Percentiles rank a stretch among this genome's conserved stretches.
phyloP scores from a whole-genome alignment of 2,329 filamentous ascomycete species.

The Aspergillus unguis region DNA sequence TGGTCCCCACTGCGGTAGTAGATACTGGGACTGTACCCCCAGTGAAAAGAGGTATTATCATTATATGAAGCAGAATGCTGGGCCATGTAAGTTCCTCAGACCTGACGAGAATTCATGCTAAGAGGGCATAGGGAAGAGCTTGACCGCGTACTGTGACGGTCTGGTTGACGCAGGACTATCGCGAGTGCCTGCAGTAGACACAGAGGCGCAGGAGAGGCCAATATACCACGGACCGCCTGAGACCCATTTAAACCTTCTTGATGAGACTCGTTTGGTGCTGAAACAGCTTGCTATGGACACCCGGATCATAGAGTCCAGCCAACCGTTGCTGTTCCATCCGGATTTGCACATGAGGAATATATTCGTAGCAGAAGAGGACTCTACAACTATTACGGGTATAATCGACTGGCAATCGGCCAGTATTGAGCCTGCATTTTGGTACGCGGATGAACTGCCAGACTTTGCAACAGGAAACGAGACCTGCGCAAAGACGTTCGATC shows the following conservation, averaged over 20 bases:
- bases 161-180: conserved; percentile 41
- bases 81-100: conserved; percentile 35
- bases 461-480: conserved; percentile 35
- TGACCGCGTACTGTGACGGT: conserved; percentile 34
- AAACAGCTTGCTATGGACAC: conserved; percentile 27
- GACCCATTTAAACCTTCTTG: conserved; percentile 33
- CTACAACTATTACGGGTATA: conserved; percentile 36
- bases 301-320: conserved; percentile 26
- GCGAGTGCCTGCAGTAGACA: conserved; percentile 28
- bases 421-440: conserved; percentile 42
- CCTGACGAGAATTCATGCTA: neutral
- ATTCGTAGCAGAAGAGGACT: conserved; percentile 40
- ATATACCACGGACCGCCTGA: conserved; percentile 36
- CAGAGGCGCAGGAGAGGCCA: conserved; percentile 17
- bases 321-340: conserved; percentile 37
- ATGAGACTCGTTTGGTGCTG: conserved; percentile 27
- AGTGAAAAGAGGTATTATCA: conserved; percentile 31
- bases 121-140: conserved; percentile 30
- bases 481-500: conserved; percentile 33
- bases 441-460: conserved; percentile 39
- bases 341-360: conserved; percentile 45
- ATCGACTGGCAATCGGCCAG: conserved; percentile 45
- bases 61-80: conserved; percentile 31
- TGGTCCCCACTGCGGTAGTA: conserved; percentile 29
- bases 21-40: conserved; percentile 22